Conservation (phyloP, 2,329 filamentous ascomycete species). For the Juglanconis oblonga region DNA sequence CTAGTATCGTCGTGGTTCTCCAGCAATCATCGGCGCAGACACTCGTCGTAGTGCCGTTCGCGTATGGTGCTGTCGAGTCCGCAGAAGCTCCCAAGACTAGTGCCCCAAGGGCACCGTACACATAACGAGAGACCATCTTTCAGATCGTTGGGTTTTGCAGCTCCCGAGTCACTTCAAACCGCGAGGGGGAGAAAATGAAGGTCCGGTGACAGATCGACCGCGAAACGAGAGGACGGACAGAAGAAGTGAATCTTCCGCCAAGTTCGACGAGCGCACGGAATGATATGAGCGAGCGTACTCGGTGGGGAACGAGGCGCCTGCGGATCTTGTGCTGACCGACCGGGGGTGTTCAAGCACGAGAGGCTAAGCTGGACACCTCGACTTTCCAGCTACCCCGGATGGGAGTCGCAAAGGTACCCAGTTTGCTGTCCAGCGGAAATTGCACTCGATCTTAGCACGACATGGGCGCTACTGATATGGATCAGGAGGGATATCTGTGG, state of each 20-base stretch:
- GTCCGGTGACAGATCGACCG: conserved; percentile 3
- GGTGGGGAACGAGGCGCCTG: conserved; percentile 6
- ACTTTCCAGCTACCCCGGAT: conserved; percentile 3
- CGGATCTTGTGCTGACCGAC: conserved; percentile 10
- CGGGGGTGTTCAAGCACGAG: conserved; percentile 3
- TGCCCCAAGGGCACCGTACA: conserved; percentile 7
- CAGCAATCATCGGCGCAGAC: conserved; percentile 13
- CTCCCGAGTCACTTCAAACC: conserved; percentile 2
- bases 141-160: neutral
- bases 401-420: conserved; percentile 4
- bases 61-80: neutral
- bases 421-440: neutral
- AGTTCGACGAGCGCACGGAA: neutral
- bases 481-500: neutral
- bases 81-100: conserved; percentile 9
- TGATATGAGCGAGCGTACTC: conserved; percentile 4
- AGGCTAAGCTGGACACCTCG: conserved; percentile 7
- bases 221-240: conserved; percentile 12
- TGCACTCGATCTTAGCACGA: neutral
- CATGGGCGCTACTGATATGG: conserved; percentile 1
- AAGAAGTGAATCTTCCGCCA: conserved; percentile 10
- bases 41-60: conserved; percentile 8
- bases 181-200: conserved; percentile 7
- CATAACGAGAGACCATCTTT: conserved; percentile 16
- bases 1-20: conserved; percentile 8